These are phyloP conservation scores for Aspergillus saccharolyticus DNA, from an alignment of 495 filamentous ascomycete species.

Conservation along the genomic window DNA sequence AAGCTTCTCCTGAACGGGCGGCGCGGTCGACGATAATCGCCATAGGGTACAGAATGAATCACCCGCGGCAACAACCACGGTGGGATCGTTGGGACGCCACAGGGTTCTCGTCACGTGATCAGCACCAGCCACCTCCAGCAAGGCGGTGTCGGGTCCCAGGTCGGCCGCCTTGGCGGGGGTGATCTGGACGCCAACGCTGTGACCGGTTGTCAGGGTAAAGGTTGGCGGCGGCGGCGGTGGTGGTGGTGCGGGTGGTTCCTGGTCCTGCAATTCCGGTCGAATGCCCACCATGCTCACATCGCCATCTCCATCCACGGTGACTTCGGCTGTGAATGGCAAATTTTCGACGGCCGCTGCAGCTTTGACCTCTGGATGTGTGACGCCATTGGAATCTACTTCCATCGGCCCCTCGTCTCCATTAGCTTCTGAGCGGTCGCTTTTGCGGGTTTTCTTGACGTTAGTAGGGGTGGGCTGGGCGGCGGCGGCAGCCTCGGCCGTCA, in stretches of 20 bases:
- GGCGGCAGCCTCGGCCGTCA: constrained; percentile 24
- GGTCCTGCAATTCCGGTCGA: constrained; percentile 22
- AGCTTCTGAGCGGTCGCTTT: constrained; percentile 57
- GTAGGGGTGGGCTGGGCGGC: constrained; percentile 13
- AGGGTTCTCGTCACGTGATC: constrained; percentile 63
- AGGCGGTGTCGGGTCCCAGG: constrained; percentile 60
- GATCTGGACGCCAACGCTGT: constrained; percentile 65
- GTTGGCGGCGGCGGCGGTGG: constrained; percentile 53
- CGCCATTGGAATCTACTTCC: constrained; percentile 40
- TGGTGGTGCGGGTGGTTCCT: constrained; percentile 34
- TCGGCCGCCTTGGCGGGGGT: constrained; percentile 54
- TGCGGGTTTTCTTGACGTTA: constrained; percentile 27
- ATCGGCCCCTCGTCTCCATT: constrained; percentile 54
- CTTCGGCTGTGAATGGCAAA: constrained; percentile 18
- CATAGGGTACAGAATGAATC: constrained; percentile 77
- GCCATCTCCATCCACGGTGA: constrained; percentile 36
- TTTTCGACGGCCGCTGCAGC: constrained; percentile 35
- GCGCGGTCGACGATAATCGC: constrained; percentile 51
- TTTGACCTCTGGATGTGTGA: constrained; percentile 37
- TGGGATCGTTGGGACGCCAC: constrained; percentile 75
- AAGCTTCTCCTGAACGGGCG: constrained; percentile 36
- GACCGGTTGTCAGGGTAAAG: constrained; percentile 57
- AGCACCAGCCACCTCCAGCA: constrained; percentile 55
- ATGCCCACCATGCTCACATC: constrained; percentile 42
- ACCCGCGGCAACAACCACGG: constrained; percentile 67